Evolutionary conservation across 345 rosid species (phyloP).

Genomic region (Citrus medica): DNA sequence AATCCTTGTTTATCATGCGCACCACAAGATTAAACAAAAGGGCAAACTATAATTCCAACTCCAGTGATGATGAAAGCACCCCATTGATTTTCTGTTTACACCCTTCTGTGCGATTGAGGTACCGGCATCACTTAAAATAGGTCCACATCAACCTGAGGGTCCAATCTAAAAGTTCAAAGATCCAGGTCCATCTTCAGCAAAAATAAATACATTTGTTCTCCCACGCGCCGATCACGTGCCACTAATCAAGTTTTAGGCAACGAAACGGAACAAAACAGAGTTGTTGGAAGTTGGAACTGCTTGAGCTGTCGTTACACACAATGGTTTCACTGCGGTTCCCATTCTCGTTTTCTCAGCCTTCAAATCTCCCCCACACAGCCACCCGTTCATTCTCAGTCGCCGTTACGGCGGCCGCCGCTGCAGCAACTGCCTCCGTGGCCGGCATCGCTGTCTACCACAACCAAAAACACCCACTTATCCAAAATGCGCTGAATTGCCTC

Average conservation of each 20-base stretch:
- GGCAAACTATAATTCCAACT: no score
- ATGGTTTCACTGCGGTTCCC: conserved; percentile 86
- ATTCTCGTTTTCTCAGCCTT: conserved; percentile 76
- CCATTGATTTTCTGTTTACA: no score
- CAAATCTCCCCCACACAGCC: conserved; percentile 7
- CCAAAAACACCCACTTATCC: conserved; percentile 29
- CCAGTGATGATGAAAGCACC: no score
- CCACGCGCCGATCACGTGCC: not conserved
- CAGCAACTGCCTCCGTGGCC: conserved; percentile 37
- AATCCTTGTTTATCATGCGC: fast-evolving
- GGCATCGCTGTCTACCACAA: conserved; percentile 41
- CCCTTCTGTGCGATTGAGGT: fast-evolving
- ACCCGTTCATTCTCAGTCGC: conserved; percentile 28
- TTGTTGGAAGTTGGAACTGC: no score
- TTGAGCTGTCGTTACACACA: not conserved
- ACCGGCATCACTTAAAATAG: no score
- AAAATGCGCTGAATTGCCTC: conserved; percentile 33
- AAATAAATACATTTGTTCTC: not conserved
- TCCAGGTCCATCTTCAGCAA: not conserved
- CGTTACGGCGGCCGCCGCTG: conserved; percentile 33
- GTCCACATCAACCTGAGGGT: no score
- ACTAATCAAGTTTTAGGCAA: not conserved
- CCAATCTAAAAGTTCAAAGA: no score
- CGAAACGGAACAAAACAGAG: not conserved
- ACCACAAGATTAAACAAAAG: no score